Base-by-base conservation (phyloP, 495 filamentous ascomycete genomes). In the Penicillium verhagenii region DNA sequence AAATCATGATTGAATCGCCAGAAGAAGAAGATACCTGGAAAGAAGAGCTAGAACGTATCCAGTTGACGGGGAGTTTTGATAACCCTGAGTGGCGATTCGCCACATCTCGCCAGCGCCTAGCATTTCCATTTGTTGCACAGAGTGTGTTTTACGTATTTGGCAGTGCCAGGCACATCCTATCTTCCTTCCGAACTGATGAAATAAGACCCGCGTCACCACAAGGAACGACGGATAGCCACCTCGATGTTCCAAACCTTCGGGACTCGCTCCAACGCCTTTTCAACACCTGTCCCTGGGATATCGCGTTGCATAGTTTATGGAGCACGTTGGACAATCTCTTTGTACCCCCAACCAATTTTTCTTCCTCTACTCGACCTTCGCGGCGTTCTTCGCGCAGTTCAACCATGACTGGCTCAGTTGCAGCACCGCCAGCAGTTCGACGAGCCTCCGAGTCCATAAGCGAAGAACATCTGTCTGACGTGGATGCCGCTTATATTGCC, bases 271-370 rank as follows among this genome's bases (percentile, higher is more conserved):
- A 63, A 33, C 67, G 59, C 9, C 59, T 77, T 21, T 68, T 71
- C 38, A 58, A 68, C 1, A 62, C 77, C 13, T 79, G 75, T 47
- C 74, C 74, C 1, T 71, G 67, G 60, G 74, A 77, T 38, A 69
- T 91, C 50, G 79, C 90, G 0, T 84, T 91, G 47, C 81, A 92
- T 59, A 91, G 87, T 54, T 70, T 96, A 5, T 95, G 91, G 90
- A 78, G 77, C 63, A 81, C 86, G 7, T 66, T 86, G n/a, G 83
- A 83, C 20, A 73, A 78, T 31, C 69, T 93, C 11, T 93, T 91
- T 63, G 73, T 79, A 21, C 83, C 86, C 0, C 87, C 88, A 2
- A 76, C 75, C 47, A 68, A 79, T 18, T 74, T 90, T 13, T 67
- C 73, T 14, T 59, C 60, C 18, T 68, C 72, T 14, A 54, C 66